Conservation (phyloP, 306 rosid genomes). For the Cicer pinnatifidum region DNA sequence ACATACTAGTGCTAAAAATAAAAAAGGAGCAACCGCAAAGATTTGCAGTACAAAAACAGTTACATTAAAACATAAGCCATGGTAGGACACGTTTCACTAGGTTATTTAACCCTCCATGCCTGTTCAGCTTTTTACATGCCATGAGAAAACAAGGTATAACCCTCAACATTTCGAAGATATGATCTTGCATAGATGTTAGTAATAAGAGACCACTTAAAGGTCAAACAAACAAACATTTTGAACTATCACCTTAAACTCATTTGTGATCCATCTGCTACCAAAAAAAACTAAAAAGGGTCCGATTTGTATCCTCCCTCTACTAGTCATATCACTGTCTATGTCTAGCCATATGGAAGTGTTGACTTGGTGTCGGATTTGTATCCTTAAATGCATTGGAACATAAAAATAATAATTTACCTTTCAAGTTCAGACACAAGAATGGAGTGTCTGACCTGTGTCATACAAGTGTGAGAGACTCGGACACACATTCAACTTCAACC, state of each 20-base stretch:
- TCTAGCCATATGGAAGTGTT: background rate
- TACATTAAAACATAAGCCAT: constrained; percentile 14
- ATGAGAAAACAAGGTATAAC: constrained; percentile 12
- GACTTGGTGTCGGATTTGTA: background rate
- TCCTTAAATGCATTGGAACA: background rate
- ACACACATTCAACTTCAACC: background rate
- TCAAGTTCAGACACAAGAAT: background rate
- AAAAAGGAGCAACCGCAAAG: background rate
- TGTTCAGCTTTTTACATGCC: constrained; percentile 16
- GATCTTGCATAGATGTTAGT: constrained; percentile 4
- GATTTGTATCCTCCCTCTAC: background rate
- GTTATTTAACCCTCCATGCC: constrained; percentile 10
- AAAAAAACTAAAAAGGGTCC: background rate
- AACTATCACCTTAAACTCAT: background rate
- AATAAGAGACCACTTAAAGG: background rate
- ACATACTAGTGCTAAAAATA: background rate
- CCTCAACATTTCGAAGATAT: constrained; percentile 14
- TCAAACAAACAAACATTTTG: background rate
- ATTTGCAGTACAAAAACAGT: constrained; percentile 18
- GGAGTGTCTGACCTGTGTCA: background rate
- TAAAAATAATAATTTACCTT: background rate
- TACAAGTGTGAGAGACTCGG: background rate
- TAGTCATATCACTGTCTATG: background rate
- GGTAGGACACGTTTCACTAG: constrained; percentile 22
- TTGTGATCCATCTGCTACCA: background rate